Base-by-base conservation (phyloP, 2,329 filamentous ascomycete genomes). In the Nigrograna mackinnonii region DNA sequence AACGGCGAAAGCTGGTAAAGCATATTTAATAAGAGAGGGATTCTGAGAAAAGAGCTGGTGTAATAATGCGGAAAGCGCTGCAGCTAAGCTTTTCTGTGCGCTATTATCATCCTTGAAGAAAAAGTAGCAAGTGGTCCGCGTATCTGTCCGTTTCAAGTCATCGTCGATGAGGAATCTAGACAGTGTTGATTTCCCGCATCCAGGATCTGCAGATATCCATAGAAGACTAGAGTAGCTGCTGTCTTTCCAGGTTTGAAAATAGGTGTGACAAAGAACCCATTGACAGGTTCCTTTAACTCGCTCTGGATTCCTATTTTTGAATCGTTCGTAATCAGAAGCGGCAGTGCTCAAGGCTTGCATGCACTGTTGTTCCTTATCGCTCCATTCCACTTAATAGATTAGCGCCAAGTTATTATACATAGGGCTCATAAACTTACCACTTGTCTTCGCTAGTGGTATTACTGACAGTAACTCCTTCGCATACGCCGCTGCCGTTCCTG, bases 141-240 rank as follows among this genome's bases (percentile, higher is more conserved):
- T 35, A n/a, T 35, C 33, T 5, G 33, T 13, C 24, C 24, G 24
- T n/a, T 9, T 9, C n/a, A 28, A n/a, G 24, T 9, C 24, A 18
- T 35, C 18, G 9, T 31, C 32, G n/a, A 57, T 43, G 6, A 55
- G 41, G 35, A 51, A 48, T 40, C 55, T 57, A 19, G 54, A 39
- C 24, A 57, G 35, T 19, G 55, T 51, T 30, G 51, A 55, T 31
- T 57, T 57, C 19, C 54, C 54, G 48, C 54, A 57, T 9, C 51
- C 54, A 48, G 51, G 54, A 20, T 57, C 51, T 42, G 54, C 51
- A n/a, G 24, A 9, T 9, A 28, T n/a, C n/a, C 9, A n/a, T 28
- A 28, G n/a, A 9, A n/a, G 24, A 28, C 24, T n/a, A 9, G 24
- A 28, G n/a, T n/a, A n/a, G n/a, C 24, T 28, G 9, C n/a, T 9